Evolutionary conservation across 192 early-diverging fungal species (phyloP).

Genomic region (Haplosporangium gracile): DNA sequence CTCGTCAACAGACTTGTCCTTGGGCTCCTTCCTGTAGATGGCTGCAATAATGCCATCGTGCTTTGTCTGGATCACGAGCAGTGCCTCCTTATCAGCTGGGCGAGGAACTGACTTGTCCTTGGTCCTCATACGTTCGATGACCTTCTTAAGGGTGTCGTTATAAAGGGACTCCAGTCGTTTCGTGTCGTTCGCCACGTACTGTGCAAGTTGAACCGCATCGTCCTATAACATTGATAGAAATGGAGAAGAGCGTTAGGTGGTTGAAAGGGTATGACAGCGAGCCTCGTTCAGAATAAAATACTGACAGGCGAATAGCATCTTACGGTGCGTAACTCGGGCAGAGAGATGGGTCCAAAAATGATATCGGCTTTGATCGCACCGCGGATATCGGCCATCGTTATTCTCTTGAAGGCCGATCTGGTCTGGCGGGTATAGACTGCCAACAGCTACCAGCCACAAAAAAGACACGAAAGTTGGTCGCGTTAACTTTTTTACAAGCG

Average conservation of each 20-base stretch:
- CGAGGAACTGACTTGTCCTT: neutral
- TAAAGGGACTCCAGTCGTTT: neutral
- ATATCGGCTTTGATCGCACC: neutral
- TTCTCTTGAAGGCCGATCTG: neutral
- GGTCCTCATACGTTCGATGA: neutral
- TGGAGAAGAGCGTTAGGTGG: neutral
- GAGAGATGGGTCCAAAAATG: neutral
- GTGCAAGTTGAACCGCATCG: conserved; percentile 13
- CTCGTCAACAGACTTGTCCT: neutral
- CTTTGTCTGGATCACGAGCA: neutral
- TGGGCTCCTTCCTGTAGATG: neutral
- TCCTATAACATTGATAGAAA: neutral
- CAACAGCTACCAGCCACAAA: neutral
- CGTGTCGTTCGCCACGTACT: neutral
- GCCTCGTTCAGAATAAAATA: neutral
- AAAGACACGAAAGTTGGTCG: neutral
- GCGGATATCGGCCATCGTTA: neutral
- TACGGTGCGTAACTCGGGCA: neutral
- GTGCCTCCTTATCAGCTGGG: neutral
- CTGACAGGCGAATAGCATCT: neutral
- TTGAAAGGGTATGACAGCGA: neutral
- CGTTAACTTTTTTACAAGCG: neutral
- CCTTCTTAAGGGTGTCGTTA: conserved; percentile 11
- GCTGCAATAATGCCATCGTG: neutral
- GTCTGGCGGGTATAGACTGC: neutral